Percentiles rank a stretch among this genome's conserved stretches.
phyloP scores from a whole-genome alignment of 805 yeast species.

The Ogataea nakhonphanomensis region DNA sequence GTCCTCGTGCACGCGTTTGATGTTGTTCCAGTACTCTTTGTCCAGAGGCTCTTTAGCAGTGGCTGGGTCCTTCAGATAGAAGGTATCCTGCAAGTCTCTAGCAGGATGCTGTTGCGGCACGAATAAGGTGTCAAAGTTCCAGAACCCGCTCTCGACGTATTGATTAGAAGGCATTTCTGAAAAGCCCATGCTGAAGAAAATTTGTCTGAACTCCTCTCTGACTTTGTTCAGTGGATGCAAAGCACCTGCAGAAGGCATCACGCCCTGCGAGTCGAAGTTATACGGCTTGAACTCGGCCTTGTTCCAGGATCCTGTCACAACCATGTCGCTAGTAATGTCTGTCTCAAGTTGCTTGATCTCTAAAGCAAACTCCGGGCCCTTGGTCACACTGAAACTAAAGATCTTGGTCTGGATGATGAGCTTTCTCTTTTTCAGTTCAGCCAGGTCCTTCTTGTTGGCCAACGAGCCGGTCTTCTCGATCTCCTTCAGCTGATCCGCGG shows the following conservation, averaged over 20 bases:
- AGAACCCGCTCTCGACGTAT: constrained; percentile 96
- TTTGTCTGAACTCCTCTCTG: constrained; percentile 95
- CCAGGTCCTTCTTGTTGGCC: constrained; percentile 56
- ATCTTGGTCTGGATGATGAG: constrained; percentile 67
- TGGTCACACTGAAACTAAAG: constrained; percentile 69
- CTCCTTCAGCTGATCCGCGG: constrained; percentile 58
- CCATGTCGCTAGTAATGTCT: constrained; percentile 92
- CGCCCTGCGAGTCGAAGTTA: constrained; percentile 94
- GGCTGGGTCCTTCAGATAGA: constrained; percentile 91
- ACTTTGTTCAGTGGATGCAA: constrained; percentile 96
- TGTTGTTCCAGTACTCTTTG: constrained; percentile 69
- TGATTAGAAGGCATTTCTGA: constrained; percentile 99
- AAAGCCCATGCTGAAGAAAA: constrained; percentile 97
- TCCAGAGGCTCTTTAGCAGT: constrained; percentile 82
- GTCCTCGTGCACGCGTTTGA: constrained; percentile 78
- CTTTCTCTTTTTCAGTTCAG: constrained; percentile 93
- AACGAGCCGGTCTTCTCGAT: constrained; percentile 56
- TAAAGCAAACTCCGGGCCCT: constrained; percentile 82
- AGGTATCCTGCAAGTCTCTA: constrained; percentile 97
- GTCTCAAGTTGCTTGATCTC: constrained; percentile 82
- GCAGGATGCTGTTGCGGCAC: constrained; percentile 99
- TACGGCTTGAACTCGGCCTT: constrained; percentile 85
- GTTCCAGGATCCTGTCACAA: constrained; percentile 78
- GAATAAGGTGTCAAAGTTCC: constrained; percentile 95
- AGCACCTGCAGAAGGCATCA: constrained; percentile 82